Evolutionary conservation across 495 filamentous ascomycete species (phyloP), one percentile per base, ranked within the genome.

Genomic region (Oleoguttula mirabilis): DNA sequence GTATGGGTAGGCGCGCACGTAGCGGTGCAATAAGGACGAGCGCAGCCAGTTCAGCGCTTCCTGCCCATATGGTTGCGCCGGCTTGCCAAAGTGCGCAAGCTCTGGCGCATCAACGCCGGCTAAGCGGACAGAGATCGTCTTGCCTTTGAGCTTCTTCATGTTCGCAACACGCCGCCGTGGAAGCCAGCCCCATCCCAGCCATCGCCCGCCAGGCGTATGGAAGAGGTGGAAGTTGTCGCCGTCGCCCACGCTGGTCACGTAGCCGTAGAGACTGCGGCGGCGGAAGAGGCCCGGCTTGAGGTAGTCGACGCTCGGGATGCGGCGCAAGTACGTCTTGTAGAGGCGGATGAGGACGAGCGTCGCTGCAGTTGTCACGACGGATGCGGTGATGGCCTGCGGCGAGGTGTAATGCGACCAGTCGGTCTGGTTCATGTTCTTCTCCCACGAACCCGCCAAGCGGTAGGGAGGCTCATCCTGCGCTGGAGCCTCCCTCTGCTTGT

Each of bases 31-130:
- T n/a, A 95, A 68, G 55, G 85, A 87, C 10, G 60, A 60, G 12
- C 72, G 74, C 25, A 98, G 70, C 78, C 82, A 95, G 21, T 67
- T 57, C 20, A 87, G 66, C 15, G 92, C 85, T 55, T 96, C 87
- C 16, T 72, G 68, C 2, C 82, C 72, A 55, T 72, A 82, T 3
- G 88, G 90, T 59, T 98, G 90, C 21, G 79, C 84, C 1, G 84
- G 79, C 15, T 75, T 73, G 23, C 90, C 90, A 58, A 93, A 98
- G 60, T 98, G 92, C 3, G 85, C 82, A 28, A 80, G 63, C 63
- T 98, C 90, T 1, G 90, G 90, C 14, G 90, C 92, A 56, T 98
- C 90, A 33, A 96, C 60, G 25, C 90, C 90, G 6, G 90, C 92
- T 28, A 98, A 62, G 27, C 90, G 82, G 45, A 98, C 69, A 35